Evolutionary conservation across 306 rosid genomes (phyloP).

Genomic region (Pueraria montana): DNA sequence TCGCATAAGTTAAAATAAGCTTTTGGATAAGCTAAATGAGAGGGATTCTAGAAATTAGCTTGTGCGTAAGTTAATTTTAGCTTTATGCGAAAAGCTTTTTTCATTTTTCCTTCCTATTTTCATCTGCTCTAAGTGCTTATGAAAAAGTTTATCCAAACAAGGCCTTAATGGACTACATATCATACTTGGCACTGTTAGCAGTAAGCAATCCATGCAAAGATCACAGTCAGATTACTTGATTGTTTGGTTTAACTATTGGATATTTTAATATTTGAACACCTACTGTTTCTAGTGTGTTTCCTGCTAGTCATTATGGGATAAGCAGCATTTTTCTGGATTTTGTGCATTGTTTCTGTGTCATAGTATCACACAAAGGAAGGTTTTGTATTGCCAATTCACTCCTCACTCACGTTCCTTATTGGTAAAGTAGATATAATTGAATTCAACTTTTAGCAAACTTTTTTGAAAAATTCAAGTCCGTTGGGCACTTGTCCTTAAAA

Average conservation of each 20-base stretch:
- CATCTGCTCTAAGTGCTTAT: background rate
- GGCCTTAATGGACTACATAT: background rate
- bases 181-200: background rate
- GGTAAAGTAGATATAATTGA: background rate
- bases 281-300: background rate
- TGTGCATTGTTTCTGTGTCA: conserved; percentile 20
- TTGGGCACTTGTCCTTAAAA: background rate
- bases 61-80: background rate
- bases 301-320: background rate
- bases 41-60: background rate
- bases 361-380: background rate
- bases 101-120: background rate
- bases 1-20: too few species aligned
- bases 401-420: conserved; percentile 7
- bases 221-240: conserved; percentile 19
- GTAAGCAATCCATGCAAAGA: conserved; percentile 14
- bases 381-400: background rate
- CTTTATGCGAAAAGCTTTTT: background rate
- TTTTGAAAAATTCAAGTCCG: background rate
- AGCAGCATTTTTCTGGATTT: conserved; percentile 20
- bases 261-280: conserved; percentile 31
- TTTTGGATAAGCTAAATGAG: background rate
- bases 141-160: background rate
- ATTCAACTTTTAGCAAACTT: background rate
- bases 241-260: conserved; percentile 13